These are phyloP conservation scores for Parsonsia alboflavescens DNA, from an alignment of 257 asterid genomes.

Conservation along the genomic window DNA sequence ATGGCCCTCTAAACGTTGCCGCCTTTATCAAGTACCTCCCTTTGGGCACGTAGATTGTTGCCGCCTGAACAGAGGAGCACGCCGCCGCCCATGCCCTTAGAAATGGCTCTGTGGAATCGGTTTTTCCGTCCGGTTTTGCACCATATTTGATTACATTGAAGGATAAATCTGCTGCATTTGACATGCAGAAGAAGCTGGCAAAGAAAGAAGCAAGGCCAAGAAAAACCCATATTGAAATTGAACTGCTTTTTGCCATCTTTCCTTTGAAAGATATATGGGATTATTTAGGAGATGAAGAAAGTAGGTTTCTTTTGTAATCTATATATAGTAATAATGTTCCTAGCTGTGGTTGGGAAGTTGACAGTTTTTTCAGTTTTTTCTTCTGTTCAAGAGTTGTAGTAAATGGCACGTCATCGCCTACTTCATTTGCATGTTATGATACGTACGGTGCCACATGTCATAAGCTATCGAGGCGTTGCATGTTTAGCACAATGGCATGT, in stretches of 20 bases:
- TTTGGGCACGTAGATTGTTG: constrained; percentile 53
- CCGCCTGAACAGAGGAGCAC: constrained; percentile 41
- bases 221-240: not conserved
- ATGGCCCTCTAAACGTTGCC: constrained; percentile 56
- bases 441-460: constrained; percentile 6
- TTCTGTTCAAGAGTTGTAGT: not conserved
- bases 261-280: not conserved
- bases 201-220: not conserved
- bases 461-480: not conserved
- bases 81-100: constrained; percentile 65
- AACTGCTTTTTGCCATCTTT: not conserved
- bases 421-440: constrained; percentile 7
- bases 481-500: not conserved
- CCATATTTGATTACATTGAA: constrained; percentile 49
- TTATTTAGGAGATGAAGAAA: not conserved
- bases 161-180: not conserved
- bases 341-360: not conserved
- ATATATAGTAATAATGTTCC: not conserved
- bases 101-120: constrained; percentile 59
- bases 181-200: not conserved
- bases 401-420: not conserved
- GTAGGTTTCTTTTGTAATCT: not conserved
- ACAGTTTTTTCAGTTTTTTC: constrained; percentile 1
- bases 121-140: constrained; percentile 54
- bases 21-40: constrained; percentile 44